phyloP scores from a whole-genome alignment of 192 early-diverging fungal species.

The Coemansia brasiliensis region DNA sequence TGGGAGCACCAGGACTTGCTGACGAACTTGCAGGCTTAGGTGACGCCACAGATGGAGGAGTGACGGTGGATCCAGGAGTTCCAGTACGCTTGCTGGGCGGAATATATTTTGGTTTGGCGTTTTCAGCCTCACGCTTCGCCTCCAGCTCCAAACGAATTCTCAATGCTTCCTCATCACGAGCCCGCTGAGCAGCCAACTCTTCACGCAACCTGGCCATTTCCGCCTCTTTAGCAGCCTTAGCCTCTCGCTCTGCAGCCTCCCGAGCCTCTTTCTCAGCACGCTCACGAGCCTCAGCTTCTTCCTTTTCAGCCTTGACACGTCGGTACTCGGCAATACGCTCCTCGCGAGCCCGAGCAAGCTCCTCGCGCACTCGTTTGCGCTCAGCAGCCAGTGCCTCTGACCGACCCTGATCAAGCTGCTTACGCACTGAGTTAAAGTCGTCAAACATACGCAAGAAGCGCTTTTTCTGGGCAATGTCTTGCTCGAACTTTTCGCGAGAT shows the following conservation, averaged over 20 bases:
- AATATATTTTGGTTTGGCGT: constrained; percentile 32
- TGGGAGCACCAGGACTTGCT: background rate
- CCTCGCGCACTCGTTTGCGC: constrained; percentile 63
- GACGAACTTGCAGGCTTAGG: background rate
- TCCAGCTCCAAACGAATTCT: constrained; percentile 53
- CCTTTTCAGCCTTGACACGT: constrained; percentile 41
- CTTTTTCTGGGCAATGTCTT: constrained; percentile 74
- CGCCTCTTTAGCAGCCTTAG: constrained; percentile 43
- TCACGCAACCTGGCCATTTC: constrained; percentile 45
- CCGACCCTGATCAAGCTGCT: constrained; percentile 56
- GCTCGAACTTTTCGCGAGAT: constrained; percentile 64
- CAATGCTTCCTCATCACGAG: constrained; percentile 46
- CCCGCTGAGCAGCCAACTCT: constrained; percentile 47
- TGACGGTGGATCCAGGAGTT: background rate
- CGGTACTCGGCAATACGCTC: constrained; percentile 55
- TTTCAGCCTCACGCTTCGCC: constrained; percentile 30
- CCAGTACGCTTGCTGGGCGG: constrained; percentile 36
- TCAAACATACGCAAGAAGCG: constrained; percentile 79
- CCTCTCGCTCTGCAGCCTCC: constrained; percentile 33
- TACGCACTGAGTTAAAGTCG: constrained; percentile 71
- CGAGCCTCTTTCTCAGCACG: constrained; percentile 48
- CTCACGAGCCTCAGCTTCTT: constrained; percentile 53
- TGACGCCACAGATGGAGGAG: constrained; percentile 9
- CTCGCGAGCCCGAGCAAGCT: constrained; percentile 47
- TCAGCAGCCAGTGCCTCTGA: constrained; percentile 64